Evolutionary conservation across 495 filamentous ascomycete genomes (phyloP).

Genomic region (Aspergillus hancockii): DNA sequence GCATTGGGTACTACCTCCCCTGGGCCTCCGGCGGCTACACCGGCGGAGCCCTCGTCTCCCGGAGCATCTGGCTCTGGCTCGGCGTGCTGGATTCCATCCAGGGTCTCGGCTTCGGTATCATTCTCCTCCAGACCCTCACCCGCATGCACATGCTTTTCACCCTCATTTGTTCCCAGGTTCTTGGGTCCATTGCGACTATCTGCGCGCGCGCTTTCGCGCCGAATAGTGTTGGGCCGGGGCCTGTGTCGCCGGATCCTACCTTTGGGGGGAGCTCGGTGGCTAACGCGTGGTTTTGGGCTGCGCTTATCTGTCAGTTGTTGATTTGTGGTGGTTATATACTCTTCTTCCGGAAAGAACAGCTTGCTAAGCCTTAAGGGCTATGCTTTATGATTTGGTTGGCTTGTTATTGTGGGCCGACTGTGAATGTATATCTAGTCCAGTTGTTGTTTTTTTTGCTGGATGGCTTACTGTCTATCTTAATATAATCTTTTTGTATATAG

Average conservation of each 20-base stretch:
- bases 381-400: not conserved
- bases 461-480: not conserved
- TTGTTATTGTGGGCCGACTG: not conserved
- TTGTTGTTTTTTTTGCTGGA: no score
- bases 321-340: conserved; percentile 65
- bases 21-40: conserved; percentile 44
- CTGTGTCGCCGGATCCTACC: conserved; percentile 45
- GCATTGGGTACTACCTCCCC: conserved; percentile 45
- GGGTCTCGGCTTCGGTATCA: conserved; percentile 53
- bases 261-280: conserved; percentile 46
- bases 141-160: conserved; percentile 51
- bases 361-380: conserved; percentile 58
- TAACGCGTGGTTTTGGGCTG: conserved; percentile 67
- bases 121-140: conserved; percentile 49
- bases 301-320: conserved; percentile 56
- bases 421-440: conserved; percentile 1
- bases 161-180: conserved; percentile 46
- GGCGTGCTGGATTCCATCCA: conserved; percentile 49
- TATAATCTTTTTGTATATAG: conserved; percentile 1
- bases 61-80: conserved; percentile 53
- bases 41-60: conserved; percentile 41
- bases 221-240: conserved; percentile 47
- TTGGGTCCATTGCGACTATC: conserved; percentile 52
- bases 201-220: conserved; percentile 45
- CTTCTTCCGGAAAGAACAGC: conserved; percentile 71